Base-by-base conservation (phyloP, 2,329 filamentous ascomycete species). In the Gaeumannomyces tritici region DNA sequence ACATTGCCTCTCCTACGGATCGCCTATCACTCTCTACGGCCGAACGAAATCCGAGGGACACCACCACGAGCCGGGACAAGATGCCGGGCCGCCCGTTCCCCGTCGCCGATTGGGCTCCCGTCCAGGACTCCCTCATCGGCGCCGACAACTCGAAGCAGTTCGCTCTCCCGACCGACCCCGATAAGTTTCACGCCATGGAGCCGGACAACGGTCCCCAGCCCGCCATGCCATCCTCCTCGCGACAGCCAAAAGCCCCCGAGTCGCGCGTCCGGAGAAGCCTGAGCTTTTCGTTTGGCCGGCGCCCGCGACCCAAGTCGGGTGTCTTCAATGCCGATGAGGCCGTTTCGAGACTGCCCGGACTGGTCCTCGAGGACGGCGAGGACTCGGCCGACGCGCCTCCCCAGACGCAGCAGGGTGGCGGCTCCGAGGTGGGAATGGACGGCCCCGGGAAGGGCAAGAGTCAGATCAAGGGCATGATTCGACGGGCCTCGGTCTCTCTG, bases 401-500 rank as follows among this genome's bases (percentile, higher is more conserved):
- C 57, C 35, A 57, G 28, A 12, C 29, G 21, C 58, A 35, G 21
- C 58, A 35, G 6, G 55, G 29, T 54, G 33, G 33, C 27, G 29
- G 54, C 63, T 51, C 42, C 11, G 42, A 51, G 18, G 21, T 21
- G 18, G 18, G 4, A 24, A 51, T 51, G 42, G 42, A 51, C 18
- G 42, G 35, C 15, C 26, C 59, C 65, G 66, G 55, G 65, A 72
- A 59, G 67, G 69, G 63, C 68, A 72, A 64, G 65, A 69, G 60
- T 57, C 65, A 63, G 58, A 70, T 85, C 63, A 82, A 79, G 69
- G 77, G 79, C 59, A 81, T 80, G 65, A 75, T 85, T 60, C 79
- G 83, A 28, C 76, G 83, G 12, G 83, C 83, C 0, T 86, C 83
- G 3, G 68, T 83, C 61, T 83, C 81, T 11, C 69, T 85, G 60